Conservation (phyloP, 139 green algal genomes). For the Chlamydomonas asymmetrica region DNA sequence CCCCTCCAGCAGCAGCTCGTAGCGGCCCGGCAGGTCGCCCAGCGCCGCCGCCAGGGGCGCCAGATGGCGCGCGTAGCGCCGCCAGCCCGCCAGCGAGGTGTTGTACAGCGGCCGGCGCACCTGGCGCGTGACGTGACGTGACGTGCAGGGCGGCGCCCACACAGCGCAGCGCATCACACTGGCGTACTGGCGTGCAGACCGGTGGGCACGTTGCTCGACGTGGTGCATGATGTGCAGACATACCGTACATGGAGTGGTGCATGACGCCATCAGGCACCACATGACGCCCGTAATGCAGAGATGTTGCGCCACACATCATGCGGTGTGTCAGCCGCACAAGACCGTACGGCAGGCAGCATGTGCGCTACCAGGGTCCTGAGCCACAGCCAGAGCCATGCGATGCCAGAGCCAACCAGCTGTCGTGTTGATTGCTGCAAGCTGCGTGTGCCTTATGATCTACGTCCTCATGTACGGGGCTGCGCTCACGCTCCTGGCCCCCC, state of each 20-base stretch:
- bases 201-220: background rate
- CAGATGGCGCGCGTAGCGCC: conserved; percentile 53
- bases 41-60: conserved; percentile 32
- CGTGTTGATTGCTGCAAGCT: too few relatives aligned
- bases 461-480: background rate
- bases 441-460: background rate
- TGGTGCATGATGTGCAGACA: too few relatives aligned
- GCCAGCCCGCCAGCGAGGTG: conserved; percentile 52
- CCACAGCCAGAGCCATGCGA: too few relatives aligned
- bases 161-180: background rate
- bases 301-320: too few relatives aligned
- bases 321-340: too few relatives aligned
- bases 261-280: background rate
- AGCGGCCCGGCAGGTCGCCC: conserved; percentile 16
- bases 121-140: conserved; percentile 25
- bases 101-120: conserved; percentile 72
- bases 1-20: conserved; percentile 30
- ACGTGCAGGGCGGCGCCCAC: background rate
- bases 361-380: too few relatives aligned
- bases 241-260: too few relatives aligned
- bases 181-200: background rate
- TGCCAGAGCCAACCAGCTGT: too few relatives aligned
- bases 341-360: too few relatives aligned
- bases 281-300: too few relatives aligned
- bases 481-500: background rate